Percentiles rank a stretch among this genome's conserved stretches.
These are phyloP conservation scores for Hygrophorus pudorinus DNA, from an alignment of 768 basidiomycete genomes.

Conservation along the genomic window DNA sequence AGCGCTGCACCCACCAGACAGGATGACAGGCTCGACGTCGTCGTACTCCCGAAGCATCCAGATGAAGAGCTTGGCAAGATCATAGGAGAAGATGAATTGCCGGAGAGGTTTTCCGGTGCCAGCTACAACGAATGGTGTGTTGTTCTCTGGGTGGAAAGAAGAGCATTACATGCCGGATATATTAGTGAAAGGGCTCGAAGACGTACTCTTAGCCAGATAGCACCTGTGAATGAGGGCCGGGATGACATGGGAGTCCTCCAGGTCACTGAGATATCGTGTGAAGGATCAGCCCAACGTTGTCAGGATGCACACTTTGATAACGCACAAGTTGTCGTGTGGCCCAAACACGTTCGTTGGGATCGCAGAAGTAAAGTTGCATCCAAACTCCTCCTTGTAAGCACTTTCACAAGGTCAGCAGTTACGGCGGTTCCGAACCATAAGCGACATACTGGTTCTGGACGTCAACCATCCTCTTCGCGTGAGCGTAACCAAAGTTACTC, in stretches of 20 bases:
- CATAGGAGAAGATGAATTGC: constrained; percentile 97
- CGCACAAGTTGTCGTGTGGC: constrained; percentile 86
- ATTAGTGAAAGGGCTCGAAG: neutral
- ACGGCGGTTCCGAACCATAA: too few species aligned
- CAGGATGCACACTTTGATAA: constrained; percentile 4
- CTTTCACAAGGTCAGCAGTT: constrained; percentile 25
- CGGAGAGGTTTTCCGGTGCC: constrained; percentile 89
- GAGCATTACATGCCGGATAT: neutral
- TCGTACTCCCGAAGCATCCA: constrained; percentile 89
- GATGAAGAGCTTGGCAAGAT: constrained; percentile 92
- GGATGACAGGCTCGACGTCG: constrained; percentile 86
- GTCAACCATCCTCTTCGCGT: constrained; percentile 93
- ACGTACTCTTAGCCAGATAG: constrained; percentile 76
- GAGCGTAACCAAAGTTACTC: constrained; percentile 94
- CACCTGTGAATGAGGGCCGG: constrained; percentile 92
- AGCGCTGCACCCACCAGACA: constrained; percentile 59
- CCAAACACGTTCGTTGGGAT: constrained; percentile 99
- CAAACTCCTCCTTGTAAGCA: constrained; percentile 93
- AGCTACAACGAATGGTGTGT: constrained; percentile 76
- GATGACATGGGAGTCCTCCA: constrained; percentile 90
- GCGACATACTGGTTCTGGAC: constrained; percentile 82
- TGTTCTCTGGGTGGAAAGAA: constrained; percentile 42
- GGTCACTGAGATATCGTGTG: constrained; percentile 39
- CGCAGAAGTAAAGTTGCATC: constrained; percentile 90
- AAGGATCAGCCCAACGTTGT: constrained; percentile 4